These are phyloP conservation scores for Citrus sp. DNA, from an alignment of 345 rosid genomes.

Conservation along the genomic window DNA sequence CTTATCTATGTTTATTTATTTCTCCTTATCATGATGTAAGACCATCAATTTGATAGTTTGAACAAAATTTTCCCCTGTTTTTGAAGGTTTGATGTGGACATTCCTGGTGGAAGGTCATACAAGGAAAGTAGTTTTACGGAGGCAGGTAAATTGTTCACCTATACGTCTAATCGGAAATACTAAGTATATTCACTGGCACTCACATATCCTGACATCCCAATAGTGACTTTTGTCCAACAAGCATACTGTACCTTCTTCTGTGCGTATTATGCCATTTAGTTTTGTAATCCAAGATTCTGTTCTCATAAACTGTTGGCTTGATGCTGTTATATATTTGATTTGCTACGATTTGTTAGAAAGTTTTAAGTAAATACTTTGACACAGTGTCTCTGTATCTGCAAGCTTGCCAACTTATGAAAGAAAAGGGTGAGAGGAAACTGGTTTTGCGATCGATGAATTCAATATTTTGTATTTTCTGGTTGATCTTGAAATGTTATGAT, in stretches of 20 bases:
- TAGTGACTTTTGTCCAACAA: not conserved
- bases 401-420: not conserved
- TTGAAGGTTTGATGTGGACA: conserved; percentile 88
- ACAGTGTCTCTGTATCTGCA: not conserved
- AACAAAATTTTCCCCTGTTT: conserved; percentile 1
- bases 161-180: not conserved
- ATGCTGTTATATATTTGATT: not conserved
- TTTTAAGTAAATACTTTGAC: not conserved
- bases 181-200: not conserved
- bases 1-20: not conserved
- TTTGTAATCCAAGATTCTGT: not conserved
- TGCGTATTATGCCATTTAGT: not conserved
- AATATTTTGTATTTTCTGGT: not conserved
- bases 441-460: not conserved
- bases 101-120: conserved; percentile 83
- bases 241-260: not conserved
- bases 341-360: not conserved
- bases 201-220: not conserved
- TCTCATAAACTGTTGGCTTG: not conserved
- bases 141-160: conserved; percentile 49
- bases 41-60: not conserved
- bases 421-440: not conserved
- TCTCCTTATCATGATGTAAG: not conserved
- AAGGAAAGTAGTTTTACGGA: conserved; percentile 88
- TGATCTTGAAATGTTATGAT: not conserved